Evolutionary conservation across 495 filamentous ascomycete species (phyloP).

Genomic region (Xeromyces bisporus): DNA sequence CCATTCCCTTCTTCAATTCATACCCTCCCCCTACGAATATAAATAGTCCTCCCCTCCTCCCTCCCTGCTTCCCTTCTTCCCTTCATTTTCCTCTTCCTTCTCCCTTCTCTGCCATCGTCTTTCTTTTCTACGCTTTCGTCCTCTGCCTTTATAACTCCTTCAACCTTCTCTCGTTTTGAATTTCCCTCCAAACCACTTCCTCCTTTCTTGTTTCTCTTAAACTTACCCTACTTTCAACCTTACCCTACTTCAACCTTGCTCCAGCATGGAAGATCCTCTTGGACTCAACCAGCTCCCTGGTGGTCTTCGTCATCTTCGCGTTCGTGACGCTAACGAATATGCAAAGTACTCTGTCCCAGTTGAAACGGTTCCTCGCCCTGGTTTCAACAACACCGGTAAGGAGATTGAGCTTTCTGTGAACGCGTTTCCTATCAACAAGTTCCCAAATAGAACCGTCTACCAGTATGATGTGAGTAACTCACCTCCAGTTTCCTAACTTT

Average conservation of each 20-base stretch:
- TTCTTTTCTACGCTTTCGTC: neutral
- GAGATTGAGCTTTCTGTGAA: constrained; percentile 48
- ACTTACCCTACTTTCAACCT: constrained; percentile 3
- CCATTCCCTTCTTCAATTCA: constrained; percentile 3
- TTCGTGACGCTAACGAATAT: constrained; percentile 12
- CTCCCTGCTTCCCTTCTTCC: constrained; percentile 3
- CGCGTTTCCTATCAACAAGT: constrained; percentile 46
- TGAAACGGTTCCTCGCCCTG: constrained; percentile 24
- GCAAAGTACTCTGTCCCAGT: constrained; percentile 14
- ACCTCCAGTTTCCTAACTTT: constrained; percentile 1
- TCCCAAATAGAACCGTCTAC: constrained; percentile 38
- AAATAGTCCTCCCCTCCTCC: constrained; percentile 4
- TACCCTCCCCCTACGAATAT: neutral
- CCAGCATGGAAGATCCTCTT: constrained; percentile 10
- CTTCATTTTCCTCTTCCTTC: constrained; percentile 3
- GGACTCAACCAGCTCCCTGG: constrained; percentile 9
- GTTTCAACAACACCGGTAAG: constrained; percentile 41
- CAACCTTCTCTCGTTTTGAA: neutral
- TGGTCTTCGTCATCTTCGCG: constrained; percentile 12
- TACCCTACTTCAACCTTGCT: constrained; percentile 1
- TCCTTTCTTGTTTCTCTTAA: neutral
- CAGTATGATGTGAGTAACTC: constrained; percentile 69
- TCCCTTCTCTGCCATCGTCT: neutral
- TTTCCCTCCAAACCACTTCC: neutral
- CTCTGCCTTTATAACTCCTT: neutral